Base-by-base conservation (phyloP, 805 yeast species). In the Monosporozyma solicola region DNA sequence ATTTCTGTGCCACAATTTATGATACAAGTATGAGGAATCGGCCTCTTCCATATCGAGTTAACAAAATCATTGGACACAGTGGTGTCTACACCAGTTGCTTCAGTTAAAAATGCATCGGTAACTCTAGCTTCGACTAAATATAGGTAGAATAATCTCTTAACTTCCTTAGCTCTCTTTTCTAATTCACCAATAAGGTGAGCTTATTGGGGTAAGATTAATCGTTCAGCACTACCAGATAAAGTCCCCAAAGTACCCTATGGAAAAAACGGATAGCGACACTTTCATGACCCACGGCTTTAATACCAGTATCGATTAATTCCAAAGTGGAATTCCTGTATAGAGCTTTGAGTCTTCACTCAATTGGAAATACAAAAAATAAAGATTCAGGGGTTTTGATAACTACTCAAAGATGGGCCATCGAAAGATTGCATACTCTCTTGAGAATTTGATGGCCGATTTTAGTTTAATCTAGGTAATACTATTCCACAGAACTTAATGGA, bases 231-330 rank as follows among this genome's bases (percentile, higher is more conserved):
- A 49, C 80, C 79, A 49, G 67, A 64, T 64, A 70, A 62, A 24
- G 67, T 73, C 53, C 76, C 74, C 54, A 66, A 68, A n/a, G 56
- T 50, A 55, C 77, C 71, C 53, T 64, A 70, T 52, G 82, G 82
- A n/a, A 81, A 74, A 78, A 60, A 56, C 86, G 70, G 50, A 80
- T 59, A 45, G 75, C 82, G 47, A 75, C 66, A 48, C 67, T 73
- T 3, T 72, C 72, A 16, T 78, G 72, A 48, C 87, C 88, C 55
- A 83, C 65, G 2, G 77, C 80, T 5, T 67, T 76, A 32, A 70
- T 68, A 39, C 80, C 58, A 3, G 77, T 76, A 57, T 80, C 84
- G 20, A 82, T 69, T 22, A 80, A 71, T 58, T 78, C 82, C 49
- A 74, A 58, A 20, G 71, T 57, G 53, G 76, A 70, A 55, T 20